phyloP scores from a whole-genome alignment of 164 flowering plant genomes.

The Cinnamomum chago region DNA sequence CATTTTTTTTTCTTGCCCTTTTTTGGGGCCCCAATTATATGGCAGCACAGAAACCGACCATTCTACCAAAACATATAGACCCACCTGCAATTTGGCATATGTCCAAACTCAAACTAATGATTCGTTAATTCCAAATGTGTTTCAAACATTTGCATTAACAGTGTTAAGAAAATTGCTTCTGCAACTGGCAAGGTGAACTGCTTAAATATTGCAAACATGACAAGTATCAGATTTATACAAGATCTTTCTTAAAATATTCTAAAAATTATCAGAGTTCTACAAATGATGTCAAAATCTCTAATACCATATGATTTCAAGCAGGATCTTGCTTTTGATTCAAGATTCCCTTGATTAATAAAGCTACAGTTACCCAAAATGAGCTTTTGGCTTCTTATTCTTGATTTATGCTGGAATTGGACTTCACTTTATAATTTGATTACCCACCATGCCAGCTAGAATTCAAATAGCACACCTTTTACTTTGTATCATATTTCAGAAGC shows the following conservation, averaged over 20 bases:
- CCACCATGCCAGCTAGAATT: not conserved
- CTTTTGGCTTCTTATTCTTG: not conserved
- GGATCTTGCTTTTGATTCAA: not conserved
- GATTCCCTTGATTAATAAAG: not conserved
- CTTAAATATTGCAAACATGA: no score
- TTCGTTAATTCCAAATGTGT: no score
- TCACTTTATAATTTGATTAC: not conserved
- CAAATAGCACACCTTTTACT: no score
- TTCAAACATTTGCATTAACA: no score
- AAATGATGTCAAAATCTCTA: not conserved
- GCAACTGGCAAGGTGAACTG: no score
- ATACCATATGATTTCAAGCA: not conserved
- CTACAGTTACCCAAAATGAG: not conserved
- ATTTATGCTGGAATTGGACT: not conserved
- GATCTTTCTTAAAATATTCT: no score
- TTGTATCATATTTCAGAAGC: conserved; percentile 28
- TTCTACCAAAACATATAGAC: not conserved
- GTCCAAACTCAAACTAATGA: not conserved
- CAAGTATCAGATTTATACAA: no score
- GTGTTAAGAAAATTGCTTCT: no score
- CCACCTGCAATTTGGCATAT: not conserved
- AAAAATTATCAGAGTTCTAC: no score
- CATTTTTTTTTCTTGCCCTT: no score
- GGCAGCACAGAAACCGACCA: not conserved
- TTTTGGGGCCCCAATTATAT: no score